Base-by-base conservation (phyloP, 495 filamentous ascomycete species). In the Penicillium parvum region DNA sequence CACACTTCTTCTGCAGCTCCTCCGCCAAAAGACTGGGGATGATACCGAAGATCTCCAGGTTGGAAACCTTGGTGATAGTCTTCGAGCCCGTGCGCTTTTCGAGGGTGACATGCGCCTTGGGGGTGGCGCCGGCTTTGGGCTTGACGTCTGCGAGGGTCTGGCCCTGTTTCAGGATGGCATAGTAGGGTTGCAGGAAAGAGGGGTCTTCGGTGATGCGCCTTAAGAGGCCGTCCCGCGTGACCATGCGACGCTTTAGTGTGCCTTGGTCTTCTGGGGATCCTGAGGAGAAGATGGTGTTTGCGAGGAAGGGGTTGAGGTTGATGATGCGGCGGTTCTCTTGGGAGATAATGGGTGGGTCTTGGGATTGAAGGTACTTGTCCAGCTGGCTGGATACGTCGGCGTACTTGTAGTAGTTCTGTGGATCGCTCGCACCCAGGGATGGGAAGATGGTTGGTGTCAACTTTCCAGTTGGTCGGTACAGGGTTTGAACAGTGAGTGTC, bases 21-120 rank as follows among this genome's bases (percentile, higher is more conserved):
- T 85, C 84, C 0, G 83, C 83, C 41, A 87, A 57, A 2, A 73
- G 49, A 25, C 65, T 72, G 0, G 84, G 79, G 4, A 76, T 73
- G 30, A 88, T 75, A 10, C 74, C 72, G 45, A 82, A 86, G 1
- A 74, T 56, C 45, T 88, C 84, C 14, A 88, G 49, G 4, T 78
- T 79, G 11, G 65, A 73, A 1, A 86, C 64, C 46, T 77, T 82
- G 2, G 84, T 87, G 5, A 84, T 75, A 2, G 75, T 81, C 62
- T 87, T 88, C 21, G 77, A 81, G 9, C 81, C 82, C n/a, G 75
- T 77, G 2, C 83, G 72, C 20, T 77, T 83, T 55, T 87, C 82
- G 4, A 86, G 57, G 0, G 69, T 63, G 20, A 88, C 69, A 6
- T 64, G 61, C 7, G 79, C 69, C 39, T 83, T 85, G 2, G 84